Conservation (phyloP, 257 asterid species). For the Ajuga chamaepitys region DNA sequence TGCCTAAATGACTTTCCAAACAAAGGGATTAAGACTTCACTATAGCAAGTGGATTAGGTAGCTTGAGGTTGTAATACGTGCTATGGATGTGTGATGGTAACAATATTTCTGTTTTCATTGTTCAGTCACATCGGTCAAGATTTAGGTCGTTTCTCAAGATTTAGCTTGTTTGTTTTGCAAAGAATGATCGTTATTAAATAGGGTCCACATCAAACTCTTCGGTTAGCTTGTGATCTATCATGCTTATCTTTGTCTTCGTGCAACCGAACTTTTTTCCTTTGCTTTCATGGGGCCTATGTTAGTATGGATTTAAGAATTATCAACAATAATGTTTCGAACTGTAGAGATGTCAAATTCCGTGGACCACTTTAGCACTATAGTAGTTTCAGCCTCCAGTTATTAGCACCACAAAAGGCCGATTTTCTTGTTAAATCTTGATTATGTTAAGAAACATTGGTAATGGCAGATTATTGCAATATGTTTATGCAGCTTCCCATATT, state of each 20-base stretch:
- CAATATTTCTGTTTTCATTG: not conserved
- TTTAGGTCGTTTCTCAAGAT: conserved; percentile 9
- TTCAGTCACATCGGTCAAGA: not conserved
- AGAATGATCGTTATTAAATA: conserved; percentile 2
- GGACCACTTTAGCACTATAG: not conserved
- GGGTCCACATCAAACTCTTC: conserved; percentile 17
- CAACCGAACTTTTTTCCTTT: not conserved
- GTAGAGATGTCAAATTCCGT: not conserved
- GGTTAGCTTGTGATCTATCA: conserved; percentile 10
- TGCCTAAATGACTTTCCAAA: not conserved
- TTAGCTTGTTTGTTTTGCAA: conserved; percentile 12
- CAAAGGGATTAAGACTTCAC: not conserved
- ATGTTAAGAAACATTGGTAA: not conserved
- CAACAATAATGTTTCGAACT: not conserved
- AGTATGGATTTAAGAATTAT: not conserved
- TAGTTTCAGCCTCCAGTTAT: not conserved
- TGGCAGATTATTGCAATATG: not conserved
- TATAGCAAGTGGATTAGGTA: not conserved
- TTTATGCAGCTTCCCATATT: not conserved
- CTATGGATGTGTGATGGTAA: conserved; percentile 7
- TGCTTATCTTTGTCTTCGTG: not conserved
- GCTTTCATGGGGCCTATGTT: conserved; percentile 10
- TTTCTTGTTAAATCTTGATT: conserved; percentile 7
- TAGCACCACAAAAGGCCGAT: not conserved
- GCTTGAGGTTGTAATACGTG: not conserved